Evolutionary conservation across 176 grass and related monocot species (phyloP).

Genomic region (Pharus latifolius): DNA sequence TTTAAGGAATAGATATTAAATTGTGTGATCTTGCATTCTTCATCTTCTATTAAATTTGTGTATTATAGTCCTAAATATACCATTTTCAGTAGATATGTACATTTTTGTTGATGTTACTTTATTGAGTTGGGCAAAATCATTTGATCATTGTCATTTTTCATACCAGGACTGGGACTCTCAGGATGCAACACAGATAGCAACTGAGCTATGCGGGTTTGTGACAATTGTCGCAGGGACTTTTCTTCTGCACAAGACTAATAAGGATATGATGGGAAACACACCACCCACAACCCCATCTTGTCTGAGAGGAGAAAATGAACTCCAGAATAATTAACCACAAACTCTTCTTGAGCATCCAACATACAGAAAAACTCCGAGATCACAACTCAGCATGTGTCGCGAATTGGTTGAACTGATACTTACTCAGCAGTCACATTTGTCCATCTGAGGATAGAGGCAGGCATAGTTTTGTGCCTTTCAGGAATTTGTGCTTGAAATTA

Average conservation of each 20-base stretch:
- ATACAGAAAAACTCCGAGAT: too few relatives aligned
- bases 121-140: neutral
- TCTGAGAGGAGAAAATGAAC: neutral
- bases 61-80: neutral
- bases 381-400: too few relatives aligned
- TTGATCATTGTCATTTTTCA: too few relatives aligned
- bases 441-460: too few relatives aligned
- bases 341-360: too few relatives aligned
- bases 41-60: neutral
- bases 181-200: slow-evolving; percentile 11
- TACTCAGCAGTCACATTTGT: too few relatives aligned
- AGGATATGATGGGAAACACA: slow-evolving; percentile 5
- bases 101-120: neutral
- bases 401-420: too few relatives aligned
- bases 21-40: neutral
- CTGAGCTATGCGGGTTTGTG: slow-evolving; percentile 17
- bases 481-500: too few relatives aligned
- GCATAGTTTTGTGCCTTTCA: too few relatives aligned
- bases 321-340: too few relatives aligned
- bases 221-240: slow-evolving; percentile 31
- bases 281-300: neutral
- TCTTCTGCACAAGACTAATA: slow-evolving; percentile 33
- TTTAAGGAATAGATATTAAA: neutral
- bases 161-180: slow-evolving; percentile 30
- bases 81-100: neutral